Evolutionary conservation across 805 yeast genomes (phyloP).

Genomic region (Clavispora vitiphila): DNA sequence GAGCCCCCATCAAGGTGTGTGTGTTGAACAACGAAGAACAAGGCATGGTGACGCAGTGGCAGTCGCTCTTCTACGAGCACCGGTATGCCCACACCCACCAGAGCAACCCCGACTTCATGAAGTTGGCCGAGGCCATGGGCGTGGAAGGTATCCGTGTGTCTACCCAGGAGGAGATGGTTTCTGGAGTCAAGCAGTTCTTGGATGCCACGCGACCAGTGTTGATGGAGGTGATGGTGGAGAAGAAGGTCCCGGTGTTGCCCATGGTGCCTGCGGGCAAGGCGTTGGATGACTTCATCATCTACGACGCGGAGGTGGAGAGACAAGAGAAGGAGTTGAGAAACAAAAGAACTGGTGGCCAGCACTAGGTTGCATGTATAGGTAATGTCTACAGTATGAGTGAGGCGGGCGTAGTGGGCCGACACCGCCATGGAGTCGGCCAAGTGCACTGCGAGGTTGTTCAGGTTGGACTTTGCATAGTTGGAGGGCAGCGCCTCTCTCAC

Average conservation of each 20-base stretch:
- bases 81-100: constrained; percentile 98
- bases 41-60: constrained; percentile 99
- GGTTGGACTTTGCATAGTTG: too few relatives aligned
- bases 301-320: constrained; percentile 76
- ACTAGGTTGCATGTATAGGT: constrained; percentile 28
- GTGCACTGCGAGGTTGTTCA: too few relatives aligned
- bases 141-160: constrained; percentile 72
- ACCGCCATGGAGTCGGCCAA: too few relatives aligned
- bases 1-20: constrained; percentile 83
- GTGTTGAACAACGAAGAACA: constrained; percentile 96
- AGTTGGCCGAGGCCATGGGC: constrained; percentile 93
- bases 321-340: constrained; percentile 63
- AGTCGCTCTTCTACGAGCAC: constrained; percentile 92
- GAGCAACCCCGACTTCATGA: constrained; percentile 87
- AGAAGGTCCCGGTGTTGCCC: constrained; percentile 93
- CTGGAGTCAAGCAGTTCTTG: constrained; percentile 58
- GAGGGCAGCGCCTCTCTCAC: too few relatives aligned
- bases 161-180: constrained; percentile 55
- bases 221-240: constrained; percentile 85
- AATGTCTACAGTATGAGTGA: not conserved
- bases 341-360: constrained; percentile 69
- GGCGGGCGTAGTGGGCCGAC: too few relatives aligned
- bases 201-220: constrained; percentile 78
- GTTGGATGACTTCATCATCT: constrained; percentile 84
- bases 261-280: constrained; percentile 98